Conservation (phyloP, 495 filamentous ascomycete genomes). For the Penicillium parvum region DNA sequence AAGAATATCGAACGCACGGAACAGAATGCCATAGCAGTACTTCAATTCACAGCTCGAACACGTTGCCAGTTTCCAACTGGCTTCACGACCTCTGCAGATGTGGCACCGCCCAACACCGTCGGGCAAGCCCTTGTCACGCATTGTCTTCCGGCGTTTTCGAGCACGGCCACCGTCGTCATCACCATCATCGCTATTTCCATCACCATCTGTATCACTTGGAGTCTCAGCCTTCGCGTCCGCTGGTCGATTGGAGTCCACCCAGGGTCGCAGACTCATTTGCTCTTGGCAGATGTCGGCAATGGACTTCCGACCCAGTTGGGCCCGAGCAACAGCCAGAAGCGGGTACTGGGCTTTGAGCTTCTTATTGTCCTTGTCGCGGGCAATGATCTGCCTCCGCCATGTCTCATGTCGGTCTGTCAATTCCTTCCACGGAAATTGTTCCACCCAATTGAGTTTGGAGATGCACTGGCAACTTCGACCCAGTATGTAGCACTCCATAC, state of each 20-base stretch:
- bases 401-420: conserved; percentile 72
- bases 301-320: conserved; percentile 61
- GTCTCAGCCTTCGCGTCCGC: conserved; percentile 22
- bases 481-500: conserved; percentile 95
- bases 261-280: conserved; percentile 69
- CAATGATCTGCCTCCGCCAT: conserved; percentile 74
- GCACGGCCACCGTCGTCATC: conserved; percentile 28
- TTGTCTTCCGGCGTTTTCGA: conserved; percentile 47
- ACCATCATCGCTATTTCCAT: too few species aligned
- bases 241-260: conserved; percentile 46
- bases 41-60: conserved; percentile 68
- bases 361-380: conserved; percentile 56
- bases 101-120: conserved; percentile 60
- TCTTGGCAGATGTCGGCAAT: conserved; percentile 88
- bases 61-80: conserved; percentile 71
- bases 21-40: conserved; percentile 88
- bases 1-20: conserved; percentile 81
- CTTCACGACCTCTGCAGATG: conserved; percentile 70
- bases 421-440: conserved; percentile 83
- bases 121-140: conserved; percentile 35
- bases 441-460: conserved; percentile 81
- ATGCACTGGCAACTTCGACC: conserved; percentile 86
- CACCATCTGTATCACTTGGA: neutral
- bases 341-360: conserved; percentile 46
- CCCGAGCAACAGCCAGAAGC: conserved; percentile 59